Conservation (phyloP, 2,329 filamentous ascomycete species). For the Pseudogymnoascus sp. region DNA sequence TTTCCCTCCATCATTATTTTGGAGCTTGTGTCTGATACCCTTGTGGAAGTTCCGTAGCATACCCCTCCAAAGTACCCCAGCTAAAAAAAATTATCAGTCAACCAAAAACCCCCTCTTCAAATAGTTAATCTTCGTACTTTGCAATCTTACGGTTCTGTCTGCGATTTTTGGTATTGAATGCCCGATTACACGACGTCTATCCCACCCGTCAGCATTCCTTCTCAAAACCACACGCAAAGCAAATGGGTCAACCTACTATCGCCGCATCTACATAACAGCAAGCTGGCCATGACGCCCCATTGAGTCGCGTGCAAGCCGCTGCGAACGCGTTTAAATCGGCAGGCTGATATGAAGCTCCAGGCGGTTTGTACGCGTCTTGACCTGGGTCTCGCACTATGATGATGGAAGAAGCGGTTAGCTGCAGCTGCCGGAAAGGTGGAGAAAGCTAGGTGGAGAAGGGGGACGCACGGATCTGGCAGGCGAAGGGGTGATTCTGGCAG, state of each 20-base stretch:
- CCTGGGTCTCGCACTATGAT: not conserved
- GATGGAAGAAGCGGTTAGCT: not conserved
- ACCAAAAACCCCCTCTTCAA: not conserved
- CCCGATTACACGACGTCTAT: constrained; percentile 1
- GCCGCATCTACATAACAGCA: not conserved
- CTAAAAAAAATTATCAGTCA: not conserved
- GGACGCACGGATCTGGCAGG: not conserved
- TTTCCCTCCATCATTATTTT: too few species aligned
- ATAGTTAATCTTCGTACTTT: not conserved
- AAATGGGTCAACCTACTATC: not conserved
- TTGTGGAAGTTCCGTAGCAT: not conserved
- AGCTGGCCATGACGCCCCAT: not conserved
- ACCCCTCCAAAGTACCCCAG: constrained; percentile 1
- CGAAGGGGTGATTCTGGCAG: not conserved
- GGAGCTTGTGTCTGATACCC: not conserved
- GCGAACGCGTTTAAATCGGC: not conserved
- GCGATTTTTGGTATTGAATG: not conserved
- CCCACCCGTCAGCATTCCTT: not conserved
- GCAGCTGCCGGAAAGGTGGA: not conserved
- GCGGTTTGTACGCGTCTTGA: not conserved
- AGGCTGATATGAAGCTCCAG: not conserved
- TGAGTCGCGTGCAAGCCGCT: not conserved
- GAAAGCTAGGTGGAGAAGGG: not conserved
- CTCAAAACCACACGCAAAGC: too few species aligned
- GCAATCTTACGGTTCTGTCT: not conserved